Evolutionary conservation across 1,139 yeast genomes (phyloP).

Genomic region (Tardiomyces digboiensis): DNA sequence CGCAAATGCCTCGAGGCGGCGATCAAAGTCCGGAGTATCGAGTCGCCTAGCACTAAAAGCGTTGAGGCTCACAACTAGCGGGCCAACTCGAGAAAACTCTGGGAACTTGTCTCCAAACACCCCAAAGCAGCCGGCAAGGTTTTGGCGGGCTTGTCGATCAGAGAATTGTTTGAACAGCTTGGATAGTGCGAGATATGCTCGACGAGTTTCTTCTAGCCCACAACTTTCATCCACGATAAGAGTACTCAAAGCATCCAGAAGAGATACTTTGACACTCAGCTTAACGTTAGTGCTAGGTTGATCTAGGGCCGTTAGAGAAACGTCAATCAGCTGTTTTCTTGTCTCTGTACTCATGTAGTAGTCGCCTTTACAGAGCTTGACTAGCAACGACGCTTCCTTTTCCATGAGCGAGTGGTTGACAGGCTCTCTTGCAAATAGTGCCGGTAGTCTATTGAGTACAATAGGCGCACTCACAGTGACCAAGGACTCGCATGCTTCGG

Average conservation of each 20-base stretch:
- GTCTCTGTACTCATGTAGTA: constrained; percentile 50
- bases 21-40: constrained; percentile 73
- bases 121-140: constrained; percentile 49
- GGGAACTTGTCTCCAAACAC: constrained; percentile 48
- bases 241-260: constrained; percentile 44
- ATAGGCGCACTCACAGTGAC: constrained; percentile 7
- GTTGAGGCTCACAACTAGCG: constrained; percentile 53
- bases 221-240: constrained; percentile 36
- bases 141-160: constrained; percentile 51
- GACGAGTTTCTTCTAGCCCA: constrained; percentile 41
- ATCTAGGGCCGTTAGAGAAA: constrained; percentile 54
- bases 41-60: constrained; percentile 54
- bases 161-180: constrained; percentile 48
- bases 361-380: constrained; percentile 47
- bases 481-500: neutral
- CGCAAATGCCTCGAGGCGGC: constrained; percentile 59
- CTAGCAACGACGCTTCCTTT: constrained; percentile 47
- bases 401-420: constrained; percentile 27
- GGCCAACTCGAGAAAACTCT: constrained; percentile 37
- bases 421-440: constrained; percentile 15
- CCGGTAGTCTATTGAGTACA: constrained; percentile 19
- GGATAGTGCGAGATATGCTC: constrained; percentile 47
- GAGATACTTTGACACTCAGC: constrained; percentile 44
- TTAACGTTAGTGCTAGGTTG: constrained; percentile 51
- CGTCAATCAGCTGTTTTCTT: constrained; percentile 42